A percentile compares a stretch with the other conserved stretches of the same genome.
These are phyloP conservation scores for Buxus sempervirens DNA, from an alignment of 164 flowering plant species.

Conservation along the genomic window DNA sequence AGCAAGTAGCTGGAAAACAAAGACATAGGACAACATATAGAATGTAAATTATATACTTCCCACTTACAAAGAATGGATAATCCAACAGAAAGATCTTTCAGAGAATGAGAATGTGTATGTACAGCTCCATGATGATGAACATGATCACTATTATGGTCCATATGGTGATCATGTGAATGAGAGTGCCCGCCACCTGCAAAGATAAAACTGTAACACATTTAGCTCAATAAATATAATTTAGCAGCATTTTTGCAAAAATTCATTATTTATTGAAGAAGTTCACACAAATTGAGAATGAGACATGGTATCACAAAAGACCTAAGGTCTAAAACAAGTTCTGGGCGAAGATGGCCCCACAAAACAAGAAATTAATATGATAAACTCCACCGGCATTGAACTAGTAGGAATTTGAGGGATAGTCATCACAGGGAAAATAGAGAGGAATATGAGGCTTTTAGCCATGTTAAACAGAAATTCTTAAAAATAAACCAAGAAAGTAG, in stretches of 20 bases:
- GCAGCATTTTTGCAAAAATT: not conserved
- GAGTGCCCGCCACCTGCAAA: conserved; percentile 78
- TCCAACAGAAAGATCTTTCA: conserved; percentile 89
- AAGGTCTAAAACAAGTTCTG: not conserved
- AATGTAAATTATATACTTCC: not conserved
- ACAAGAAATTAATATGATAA: not conserved
- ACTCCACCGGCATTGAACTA: not conserved
- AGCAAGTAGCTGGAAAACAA: not conserved
- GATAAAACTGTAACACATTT: conserved; percentile 4
- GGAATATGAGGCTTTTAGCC: too few species aligned
- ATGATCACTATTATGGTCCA: conserved; percentile 44
- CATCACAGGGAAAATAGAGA: too few species aligned
- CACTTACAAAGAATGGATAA: conserved; percentile 73
- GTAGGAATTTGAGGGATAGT: too few species aligned
- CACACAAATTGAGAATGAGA: not conserved
- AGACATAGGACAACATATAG: not conserved
- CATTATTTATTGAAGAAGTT: not conserved
- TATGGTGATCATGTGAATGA: conserved; percentile 53
- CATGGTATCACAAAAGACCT: not conserved
- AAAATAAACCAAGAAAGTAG: too few species aligned
- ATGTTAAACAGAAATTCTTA: too few species aligned
- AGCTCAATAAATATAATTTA: not conserved
- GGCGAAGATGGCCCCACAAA: not conserved
- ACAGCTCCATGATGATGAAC: conserved; percentile 30
- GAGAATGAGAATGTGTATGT: conserved; percentile 67